phyloP scores from a whole-genome alignment of 148 eudicot genomes.

The Chenopodium album region DNA sequence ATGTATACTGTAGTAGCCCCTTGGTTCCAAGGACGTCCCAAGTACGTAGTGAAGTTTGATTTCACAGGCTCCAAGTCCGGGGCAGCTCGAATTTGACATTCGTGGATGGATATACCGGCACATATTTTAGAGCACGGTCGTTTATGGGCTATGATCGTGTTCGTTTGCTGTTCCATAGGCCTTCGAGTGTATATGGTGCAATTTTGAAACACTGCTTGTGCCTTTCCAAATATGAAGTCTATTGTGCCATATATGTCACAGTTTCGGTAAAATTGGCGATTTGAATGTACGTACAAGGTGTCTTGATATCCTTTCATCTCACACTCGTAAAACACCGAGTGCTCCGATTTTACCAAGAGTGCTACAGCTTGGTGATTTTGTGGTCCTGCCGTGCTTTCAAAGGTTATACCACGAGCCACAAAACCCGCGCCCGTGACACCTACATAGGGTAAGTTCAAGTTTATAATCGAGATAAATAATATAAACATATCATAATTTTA shows the following conservation, averaged over 20 bases:
- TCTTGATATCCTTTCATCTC: slow-evolving; percentile 48
- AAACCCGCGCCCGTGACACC: slow-evolving; percentile 39
- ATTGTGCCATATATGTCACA: slow-evolving; percentile 45
- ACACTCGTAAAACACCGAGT: slow-evolving; percentile 37
- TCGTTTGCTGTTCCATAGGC: slow-evolving; percentile 32
- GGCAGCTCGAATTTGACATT: slow-evolving; percentile 28
- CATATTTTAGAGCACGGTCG: slow-evolving; percentile 2
- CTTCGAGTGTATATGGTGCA: slow-evolving; percentile 36
- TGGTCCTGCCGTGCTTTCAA: slow-evolving; percentile 45
- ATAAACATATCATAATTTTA: too few species aligned
- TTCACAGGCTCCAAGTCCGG: slow-evolving; percentile 33
- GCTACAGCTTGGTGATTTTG: slow-evolving; percentile 50
- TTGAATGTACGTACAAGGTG: slow-evolving; percentile 39
- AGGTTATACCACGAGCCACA: slow-evolving; percentile 46
- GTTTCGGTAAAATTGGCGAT: slow-evolving; percentile 42
- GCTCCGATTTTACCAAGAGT: slow-evolving; percentile 33
- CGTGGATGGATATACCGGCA: slow-evolving; percentile 44
- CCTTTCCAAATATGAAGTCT: slow-evolving; percentile 46
- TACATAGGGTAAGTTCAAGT: not conserved
- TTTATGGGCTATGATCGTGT: slow-evolving; percentile 40
- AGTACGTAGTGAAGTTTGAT: slow-evolving; percentile 19
- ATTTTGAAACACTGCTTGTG: slow-evolving; percentile 41
- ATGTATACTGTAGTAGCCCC: slow-evolving; percentile 36
- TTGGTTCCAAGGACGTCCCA: slow-evolving; percentile 46
- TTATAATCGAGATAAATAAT: not conserved